Evolutionary conservation across 495 filamentous ascomycete species (phyloP).

Genomic region (Usnea hakonensis): DNA sequence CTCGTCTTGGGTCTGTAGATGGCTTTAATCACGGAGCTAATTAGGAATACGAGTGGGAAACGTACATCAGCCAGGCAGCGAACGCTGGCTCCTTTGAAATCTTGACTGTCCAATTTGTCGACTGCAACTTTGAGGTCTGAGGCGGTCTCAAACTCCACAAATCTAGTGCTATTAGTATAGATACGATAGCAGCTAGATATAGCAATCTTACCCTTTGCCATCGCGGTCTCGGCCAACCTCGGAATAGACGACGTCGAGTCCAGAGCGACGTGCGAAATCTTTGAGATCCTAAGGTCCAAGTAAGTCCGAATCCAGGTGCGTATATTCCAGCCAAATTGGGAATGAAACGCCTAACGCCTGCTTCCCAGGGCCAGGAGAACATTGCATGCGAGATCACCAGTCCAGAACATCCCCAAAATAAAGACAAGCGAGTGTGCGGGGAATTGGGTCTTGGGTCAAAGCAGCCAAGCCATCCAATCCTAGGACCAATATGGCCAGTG

Average conservation of each 20-base stretch:
- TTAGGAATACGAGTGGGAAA: constrained; percentile 6
- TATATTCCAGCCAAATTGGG: constrained; percentile 27
- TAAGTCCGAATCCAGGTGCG: constrained; percentile 49
- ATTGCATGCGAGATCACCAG: constrained; percentile 14
- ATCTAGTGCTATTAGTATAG: constrained; percentile 48
- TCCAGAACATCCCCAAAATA: constrained; percentile 6
- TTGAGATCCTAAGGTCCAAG: constrained; percentile 86
- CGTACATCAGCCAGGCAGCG: constrained; percentile 80
- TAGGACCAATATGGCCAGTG: constrained; percentile 4
- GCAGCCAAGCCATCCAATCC: constrained; percentile 3
- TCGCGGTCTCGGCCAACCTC: constrained; percentile 90
- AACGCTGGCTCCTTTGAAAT: constrained; percentile 83
- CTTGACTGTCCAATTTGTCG: constrained; percentile 81
- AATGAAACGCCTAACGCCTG: constrained; percentile 25
- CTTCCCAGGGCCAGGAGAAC: constrained; percentile 23
- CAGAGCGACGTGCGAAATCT: constrained; percentile 96
- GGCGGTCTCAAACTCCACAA: constrained; percentile 94
- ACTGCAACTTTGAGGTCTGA: constrained; percentile 83
- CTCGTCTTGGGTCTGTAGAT: constrained; percentile 56
- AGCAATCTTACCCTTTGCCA: constrained; percentile 73
- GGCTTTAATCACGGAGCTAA: constrained; percentile 39
- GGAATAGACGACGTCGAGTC: constrained; percentile 95
- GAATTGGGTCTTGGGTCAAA: neutral
- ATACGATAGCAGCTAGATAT: constrained; percentile 1
- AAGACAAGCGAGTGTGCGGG: constrained; percentile 7